These are phyloP conservation scores for Xylaria sp. DNA, from an alignment of 2,329 filamentous ascomycete genomes.

Conservation along the genomic window DNA sequence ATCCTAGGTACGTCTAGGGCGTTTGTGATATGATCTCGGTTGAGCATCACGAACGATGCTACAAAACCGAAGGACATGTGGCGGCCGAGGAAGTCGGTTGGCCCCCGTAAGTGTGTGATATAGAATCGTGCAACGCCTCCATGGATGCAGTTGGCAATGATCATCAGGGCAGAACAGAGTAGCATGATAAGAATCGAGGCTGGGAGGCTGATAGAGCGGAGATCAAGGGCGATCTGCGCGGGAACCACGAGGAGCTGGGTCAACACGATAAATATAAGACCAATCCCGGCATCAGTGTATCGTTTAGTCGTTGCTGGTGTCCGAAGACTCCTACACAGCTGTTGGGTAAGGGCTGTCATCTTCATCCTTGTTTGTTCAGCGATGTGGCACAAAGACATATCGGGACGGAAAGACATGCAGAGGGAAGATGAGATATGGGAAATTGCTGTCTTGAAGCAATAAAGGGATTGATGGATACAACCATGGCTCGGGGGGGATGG, in stretches of 20 bases:
- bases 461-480: slow-evolving; percentile 26
- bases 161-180: slow-evolving; percentile 26
- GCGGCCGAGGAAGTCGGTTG: slow-evolving; percentile 37
- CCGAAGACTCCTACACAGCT: slow-evolving; percentile 30
- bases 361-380: slow-evolving; percentile 15
- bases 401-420: slow-evolving; percentile 29
- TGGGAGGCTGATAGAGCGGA: slow-evolving; percentile 33
- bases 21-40: slow-evolving; percentile 33
- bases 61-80: slow-evolving; percentile 41
- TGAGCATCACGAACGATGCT: slow-evolving; percentile 36
- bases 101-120: slow-evolving; percentile 30
- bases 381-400: slow-evolving; percentile 21
- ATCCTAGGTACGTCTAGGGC: slow-evolving; percentile 30
- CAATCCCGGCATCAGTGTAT: slow-evolving; percentile 33
- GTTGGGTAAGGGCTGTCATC: slow-evolving; percentile 25
- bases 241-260: slow-evolving; percentile 34
- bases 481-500: slow-evolving; percentile 3
- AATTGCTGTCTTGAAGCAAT: slow-evolving; percentile 28
- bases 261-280: slow-evolving; percentile 28
- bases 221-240: slow-evolving; percentile 30
- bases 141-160: slow-evolving; percentile 27
- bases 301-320: slow-evolving; percentile 26
- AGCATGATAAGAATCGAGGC: slow-evolving; percentile 38
- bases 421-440: slow-evolving; percentile 4
- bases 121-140: slow-evolving; percentile 27